Evolutionary conservation across 2,329 filamentous ascomycete genomes (phyloP).

Genomic region (Cladophialophora chaetospira): DNA sequence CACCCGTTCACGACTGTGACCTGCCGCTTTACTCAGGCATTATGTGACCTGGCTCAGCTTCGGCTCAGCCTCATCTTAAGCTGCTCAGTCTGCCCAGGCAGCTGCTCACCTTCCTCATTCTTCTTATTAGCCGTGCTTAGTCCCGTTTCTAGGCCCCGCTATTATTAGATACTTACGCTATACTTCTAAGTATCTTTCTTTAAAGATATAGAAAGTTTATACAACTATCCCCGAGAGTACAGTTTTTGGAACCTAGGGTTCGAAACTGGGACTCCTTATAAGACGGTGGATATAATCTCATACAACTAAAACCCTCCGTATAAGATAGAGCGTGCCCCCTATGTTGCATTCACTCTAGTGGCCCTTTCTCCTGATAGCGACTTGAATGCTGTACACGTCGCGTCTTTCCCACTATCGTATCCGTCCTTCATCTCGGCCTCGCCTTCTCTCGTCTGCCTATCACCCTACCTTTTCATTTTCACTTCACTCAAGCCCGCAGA

Average conservation of each 20-base stretch:
- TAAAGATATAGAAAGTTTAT: slow-evolving; percentile 3
- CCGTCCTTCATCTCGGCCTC: background rate
- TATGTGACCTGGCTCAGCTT: background rate
- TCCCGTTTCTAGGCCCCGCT: background rate
- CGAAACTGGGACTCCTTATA: slow-evolving; percentile 10
- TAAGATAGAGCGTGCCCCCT: background rate
- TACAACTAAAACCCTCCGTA: background rate
- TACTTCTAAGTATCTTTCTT: background rate
- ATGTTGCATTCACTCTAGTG: background rate
- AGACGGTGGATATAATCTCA: slow-evolving; percentile 7
- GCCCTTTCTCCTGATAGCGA: slow-evolving; percentile 3
- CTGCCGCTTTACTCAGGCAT: background rate
- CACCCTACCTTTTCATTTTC: background rate
- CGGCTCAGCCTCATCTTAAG: background rate
- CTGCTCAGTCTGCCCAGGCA: background rate
- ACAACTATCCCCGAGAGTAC: slow-evolving; percentile 2
- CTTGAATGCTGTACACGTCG: background rate
- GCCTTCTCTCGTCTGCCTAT: background rate
- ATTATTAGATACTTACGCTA: slow-evolving; percentile 3
- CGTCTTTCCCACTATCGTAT: background rate
- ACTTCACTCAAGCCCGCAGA: background rate
- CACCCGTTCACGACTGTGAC: background rate
- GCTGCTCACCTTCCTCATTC: background rate
- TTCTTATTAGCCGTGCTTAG: background rate
- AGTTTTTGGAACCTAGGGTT: slow-evolving; percentile 5